Base-by-base conservation (phyloP, 2,329 filamentous ascomycete species). In the Aspergillus sp. region DNA sequence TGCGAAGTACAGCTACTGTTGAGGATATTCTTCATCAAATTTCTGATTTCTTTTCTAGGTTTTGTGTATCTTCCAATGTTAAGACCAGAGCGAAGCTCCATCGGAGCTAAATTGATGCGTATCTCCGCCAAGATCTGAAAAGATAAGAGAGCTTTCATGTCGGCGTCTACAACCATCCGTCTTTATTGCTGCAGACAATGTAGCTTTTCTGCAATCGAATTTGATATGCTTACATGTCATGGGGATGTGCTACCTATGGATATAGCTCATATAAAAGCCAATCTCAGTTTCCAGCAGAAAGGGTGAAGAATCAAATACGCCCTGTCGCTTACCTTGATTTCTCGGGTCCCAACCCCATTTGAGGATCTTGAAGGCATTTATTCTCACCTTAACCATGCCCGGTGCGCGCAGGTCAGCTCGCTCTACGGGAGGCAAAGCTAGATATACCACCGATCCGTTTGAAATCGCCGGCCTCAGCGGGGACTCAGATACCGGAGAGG, bases 401-500 rank as follows among this genome's bases (percentile, higher is more conserved):
- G 47, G 54, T 25, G 49, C 57, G 19, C 65, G 67, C 54, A 64
- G 67, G 50, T 69, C 67, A 17, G 59, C 52, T 41, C 68, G 68
- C 50, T 49, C 57, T n/a, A 57, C 56, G 43, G 58, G 62, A 23
- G 49, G 58, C n/a, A 60, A 46, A 46, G 58, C 60, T 7, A 63
- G 58, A 35, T 71, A 70, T 48, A 60, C 60, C 17, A 50, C 61
- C 43, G 70, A 72, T 52, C 58, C 63, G 12, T 67, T 71, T 44
- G 59, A 63, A 47, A 50, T 53, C 3, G 60, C 60, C 23, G 66
- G 63, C 3, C 53, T 71, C 3, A 65, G 58, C 35, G 63, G 61
- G 41, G 58, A 58, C 2, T 63, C 60, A 7, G 57, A 57, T 39
- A 10, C n/a, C 15, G 53, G 60, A 7, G 55, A 57, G 30, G 52